phyloP scores from a whole-genome alignment of 2,329 filamentous ascomycete genomes.

The Beauveria scarabaeidicola region DNA sequence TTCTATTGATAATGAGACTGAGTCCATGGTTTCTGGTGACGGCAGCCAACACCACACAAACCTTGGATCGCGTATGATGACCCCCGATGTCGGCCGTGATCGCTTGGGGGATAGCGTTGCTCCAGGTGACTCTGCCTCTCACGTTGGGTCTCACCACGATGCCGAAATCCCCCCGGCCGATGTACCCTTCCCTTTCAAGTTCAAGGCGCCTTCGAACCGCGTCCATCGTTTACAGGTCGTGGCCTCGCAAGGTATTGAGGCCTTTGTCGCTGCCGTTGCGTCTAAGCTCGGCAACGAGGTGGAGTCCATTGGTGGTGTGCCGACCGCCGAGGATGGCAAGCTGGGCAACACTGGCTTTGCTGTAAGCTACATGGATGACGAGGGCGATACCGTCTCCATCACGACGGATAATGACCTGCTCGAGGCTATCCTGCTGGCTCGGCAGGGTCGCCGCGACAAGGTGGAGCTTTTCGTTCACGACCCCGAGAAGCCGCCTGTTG shows the following conservation, averaged over 20 bases:
- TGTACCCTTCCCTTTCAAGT: constrained; percentile 91
- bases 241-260: constrained; percentile 69
- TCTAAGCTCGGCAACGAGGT: constrained; percentile 79
- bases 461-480: constrained; percentile 97
- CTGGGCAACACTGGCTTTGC: constrained; percentile 74
- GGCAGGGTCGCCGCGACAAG: constrained; percentile 73
- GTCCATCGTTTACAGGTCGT: constrained; percentile 86
- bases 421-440: constrained; percentile 79
- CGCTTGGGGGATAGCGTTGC: constrained; percentile 73
- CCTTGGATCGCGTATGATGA: constrained; percentile 65
- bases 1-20: constrained; percentile 87
- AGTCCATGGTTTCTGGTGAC: constrained; percentile 92
- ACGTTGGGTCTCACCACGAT: constrained; percentile 64
- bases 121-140: constrained; percentile 90
- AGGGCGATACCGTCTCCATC: constrained; percentile 93
- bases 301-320: constrained; percentile 73
- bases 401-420: constrained; percentile 90
- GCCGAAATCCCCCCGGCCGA: constrained; percentile 56
- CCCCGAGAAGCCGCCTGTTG: constrained; percentile 77
- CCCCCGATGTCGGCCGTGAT: constrained; percentile 67
- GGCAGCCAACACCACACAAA: constrained; percentile 65
- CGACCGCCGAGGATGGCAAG: constrained; percentile 69
- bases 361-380: constrained; percentile 91
- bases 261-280: constrained; percentile 68
- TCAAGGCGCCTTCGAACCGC: constrained; percentile 91